Evolutionary conservation across 2,329 filamentous ascomycete species (phyloP).

Genomic region (Mollisiaceae sp.): DNA sequence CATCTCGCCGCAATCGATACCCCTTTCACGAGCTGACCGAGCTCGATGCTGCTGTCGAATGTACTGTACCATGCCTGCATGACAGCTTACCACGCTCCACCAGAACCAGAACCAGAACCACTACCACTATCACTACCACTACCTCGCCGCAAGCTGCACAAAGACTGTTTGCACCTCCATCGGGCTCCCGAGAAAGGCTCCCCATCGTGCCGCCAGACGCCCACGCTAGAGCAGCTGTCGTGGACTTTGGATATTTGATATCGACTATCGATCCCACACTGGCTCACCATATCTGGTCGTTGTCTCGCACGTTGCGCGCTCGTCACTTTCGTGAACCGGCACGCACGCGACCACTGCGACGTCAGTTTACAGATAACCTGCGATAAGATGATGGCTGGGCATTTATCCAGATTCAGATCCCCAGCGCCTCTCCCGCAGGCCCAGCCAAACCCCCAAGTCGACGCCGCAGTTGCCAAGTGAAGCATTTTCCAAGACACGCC

Average conservation of each 20-base stretch:
- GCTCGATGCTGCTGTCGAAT: neutral
- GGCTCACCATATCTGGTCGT: neutral
- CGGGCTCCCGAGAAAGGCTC: neutral
- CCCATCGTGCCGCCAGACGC: neutral
- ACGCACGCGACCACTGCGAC: neutral
- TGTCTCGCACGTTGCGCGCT: neutral
- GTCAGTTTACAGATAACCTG: neutral
- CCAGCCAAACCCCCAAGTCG: neutral
- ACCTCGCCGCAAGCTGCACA: neutral
- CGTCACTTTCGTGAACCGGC: neutral
- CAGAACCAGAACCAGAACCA: too few relatives aligned
- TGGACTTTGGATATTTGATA: neutral
- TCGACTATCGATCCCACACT: neutral
- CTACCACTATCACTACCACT: too few relatives aligned
- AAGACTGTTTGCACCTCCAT: neutral
- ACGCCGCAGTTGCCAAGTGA: neutral
- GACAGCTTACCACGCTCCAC: too few relatives aligned
- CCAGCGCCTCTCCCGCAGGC: constrained; percentile 3
- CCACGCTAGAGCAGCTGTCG: neutral
- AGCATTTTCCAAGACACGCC: constrained; percentile 9
- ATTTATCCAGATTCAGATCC: neutral
- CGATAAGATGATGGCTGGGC: neutral
- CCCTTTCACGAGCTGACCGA: neutral
- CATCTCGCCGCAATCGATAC: neutral
- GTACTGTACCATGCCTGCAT: neutral